Base-by-base conservation (phyloP, 2,329 filamentous ascomycete species). In the Talaromyces marneffei region DNA sequence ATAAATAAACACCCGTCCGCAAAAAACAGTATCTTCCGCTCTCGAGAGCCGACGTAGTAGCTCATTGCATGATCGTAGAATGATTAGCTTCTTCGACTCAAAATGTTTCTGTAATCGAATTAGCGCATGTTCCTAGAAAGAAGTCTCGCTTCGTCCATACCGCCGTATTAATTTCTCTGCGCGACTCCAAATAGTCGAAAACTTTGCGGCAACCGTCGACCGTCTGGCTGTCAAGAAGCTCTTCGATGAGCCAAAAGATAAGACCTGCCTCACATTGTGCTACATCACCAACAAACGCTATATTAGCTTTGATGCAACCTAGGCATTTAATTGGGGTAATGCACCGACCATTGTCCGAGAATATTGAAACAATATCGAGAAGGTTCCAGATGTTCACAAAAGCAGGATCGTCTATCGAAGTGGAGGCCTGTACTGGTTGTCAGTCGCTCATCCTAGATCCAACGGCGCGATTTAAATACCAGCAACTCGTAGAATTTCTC, bases 1-100 rank as follows among this genome's bases (percentile, higher is more conserved):
- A 75, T 97, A 99, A 65, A 99, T 97, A 75, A 97, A 97, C 27
- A 99, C 94, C 40, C 94, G 85, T 16, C 94, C 94, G 71, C 94
- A 99, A 72, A 99, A 99, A 0, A 95, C 92, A 0, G 94, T 95
- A 74, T 99, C 94, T 73, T 97, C 92, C 3, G 94, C 93, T 61
- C 94, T 86, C n/a, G 94, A 97, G 2, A 99, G 82, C 50, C 94
- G 85, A 37, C 93, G 87, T n/a, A 99, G 81, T 16, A 99, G 82
- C 76, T 97, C 94, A 74, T 97, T 99, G 77, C 94, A 99, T 63
- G 89, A 90, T 69, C 94, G 85, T n/a, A 99, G 79, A 66, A 97
- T 94, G 61, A 96, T 87, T 44, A 97, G 79, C 62, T 91, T 88
- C 74, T 96, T 97, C 71, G 89, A 88, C 69, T 87, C 87, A 70